These are phyloP conservation scores for Apiospora malaysiana DNA, from an alignment of 2,329 filamentous ascomycete species.

Conservation along the genomic window DNA sequence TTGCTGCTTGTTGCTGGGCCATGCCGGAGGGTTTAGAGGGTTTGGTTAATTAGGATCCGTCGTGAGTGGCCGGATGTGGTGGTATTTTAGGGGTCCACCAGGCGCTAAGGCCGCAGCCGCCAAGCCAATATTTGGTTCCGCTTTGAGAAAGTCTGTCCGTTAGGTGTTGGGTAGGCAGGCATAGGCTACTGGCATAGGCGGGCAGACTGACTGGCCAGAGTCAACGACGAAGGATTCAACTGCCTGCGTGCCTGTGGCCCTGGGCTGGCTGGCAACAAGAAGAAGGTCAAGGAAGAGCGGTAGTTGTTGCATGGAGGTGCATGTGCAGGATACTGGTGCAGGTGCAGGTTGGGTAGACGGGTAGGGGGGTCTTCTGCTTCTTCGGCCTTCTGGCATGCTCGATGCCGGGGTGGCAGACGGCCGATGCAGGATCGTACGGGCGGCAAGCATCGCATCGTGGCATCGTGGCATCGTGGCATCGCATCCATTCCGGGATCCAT, in stretches of 20 bases:
- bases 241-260: not conserved
- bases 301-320: not conserved
- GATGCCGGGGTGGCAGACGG: not conserved
- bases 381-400: not conserved
- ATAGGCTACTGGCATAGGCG: no score
- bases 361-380: not conserved
- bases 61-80: constrained; percentile 13
- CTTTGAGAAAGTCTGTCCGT: constrained; percentile 18
- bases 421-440: constrained; percentile 1
- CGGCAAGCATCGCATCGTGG: not conserved
- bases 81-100: constrained; percentile 19
- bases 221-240: no score
- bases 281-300: not conserved
- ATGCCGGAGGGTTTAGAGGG: not conserved
- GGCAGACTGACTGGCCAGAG: no score
- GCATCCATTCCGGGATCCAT: not conserved
- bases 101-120: constrained; percentile 18
- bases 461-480: no score
- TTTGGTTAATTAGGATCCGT: constrained; percentile 18
- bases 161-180: not conserved
- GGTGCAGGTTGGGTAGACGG: no score
- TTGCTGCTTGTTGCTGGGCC: not conserved
- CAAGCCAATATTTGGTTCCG: constrained; percentile 23
- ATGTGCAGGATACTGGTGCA: no score
- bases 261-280: not conserved